Conservation (phyloP, 108 stramenopile genomes). For the Hondaea fermentalgiana region DNA sequence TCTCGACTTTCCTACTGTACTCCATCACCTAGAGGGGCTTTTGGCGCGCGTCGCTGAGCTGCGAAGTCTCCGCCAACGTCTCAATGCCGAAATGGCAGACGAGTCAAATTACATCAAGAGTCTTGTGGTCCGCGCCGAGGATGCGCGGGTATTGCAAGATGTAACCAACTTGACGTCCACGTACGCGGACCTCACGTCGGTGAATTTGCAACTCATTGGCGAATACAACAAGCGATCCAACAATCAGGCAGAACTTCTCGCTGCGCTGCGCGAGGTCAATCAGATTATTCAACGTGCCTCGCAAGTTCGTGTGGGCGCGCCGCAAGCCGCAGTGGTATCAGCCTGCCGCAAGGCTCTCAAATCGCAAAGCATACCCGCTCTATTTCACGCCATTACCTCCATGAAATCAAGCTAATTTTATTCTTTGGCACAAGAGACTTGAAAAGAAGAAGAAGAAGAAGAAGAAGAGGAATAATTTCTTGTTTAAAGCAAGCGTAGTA, state of each 20-base stretch:
- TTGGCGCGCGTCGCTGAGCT: slow-evolving; percentile 21
- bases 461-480: too few relatives aligned
- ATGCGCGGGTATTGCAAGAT: slow-evolving; percentile 46
- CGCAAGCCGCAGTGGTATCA: slow-evolving; percentile 18
- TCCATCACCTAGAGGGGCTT: slow-evolving; percentile 18
- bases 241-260: slow-evolving; percentile 42
- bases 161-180: slow-evolving; percentile 36
- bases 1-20: slow-evolving; percentile 37
- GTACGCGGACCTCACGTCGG: slow-evolving; percentile 38
- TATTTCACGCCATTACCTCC: background rate
- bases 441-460: too few relatives aligned
- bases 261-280: slow-evolving; percentile 44
- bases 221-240: slow-evolving; percentile 48
- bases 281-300: slow-evolving; percentile 43
- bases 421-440: too few relatives aligned
- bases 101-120: slow-evolving; percentile 39
- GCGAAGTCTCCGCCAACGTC: slow-evolving; percentile 30
- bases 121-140: slow-evolving; percentile 47
- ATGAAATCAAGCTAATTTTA: background rate
- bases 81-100: slow-evolving; percentile 57
- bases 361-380: background rate
- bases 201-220: slow-evolving; percentile 42
- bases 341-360: background rate
- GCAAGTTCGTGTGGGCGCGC: slow-evolving; percentile 37
- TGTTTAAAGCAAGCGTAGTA: too few relatives aligned